Evolutionary conservation across 2,329 filamentous ascomycete species (phyloP).

Genomic region (Talaromyces albobiverticillius): DNA sequence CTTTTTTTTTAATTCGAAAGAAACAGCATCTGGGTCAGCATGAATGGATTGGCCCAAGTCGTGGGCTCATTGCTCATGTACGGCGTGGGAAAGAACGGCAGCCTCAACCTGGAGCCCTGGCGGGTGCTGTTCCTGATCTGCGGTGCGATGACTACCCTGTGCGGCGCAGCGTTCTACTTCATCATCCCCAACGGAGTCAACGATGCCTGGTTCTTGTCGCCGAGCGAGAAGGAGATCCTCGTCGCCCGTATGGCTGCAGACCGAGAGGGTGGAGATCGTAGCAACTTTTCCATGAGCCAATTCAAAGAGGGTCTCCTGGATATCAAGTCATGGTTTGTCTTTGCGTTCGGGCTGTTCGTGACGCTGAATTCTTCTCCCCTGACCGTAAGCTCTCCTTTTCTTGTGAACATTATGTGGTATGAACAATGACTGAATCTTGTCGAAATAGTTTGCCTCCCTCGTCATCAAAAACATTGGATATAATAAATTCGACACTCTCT

Average conservation of each 20-base stretch:
- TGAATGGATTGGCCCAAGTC: constrained; percentile 48
- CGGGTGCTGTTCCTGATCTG: constrained; percentile 50
- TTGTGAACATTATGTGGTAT: not conserved
- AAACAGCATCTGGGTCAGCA: constrained; percentile 41
- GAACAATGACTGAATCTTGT: constrained; percentile 12
- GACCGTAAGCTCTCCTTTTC: constrained; percentile 27
- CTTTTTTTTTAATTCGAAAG: not conserved
- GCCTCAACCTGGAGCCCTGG: constrained; percentile 44
- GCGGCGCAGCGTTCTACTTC: constrained; percentile 46
- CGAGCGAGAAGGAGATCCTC: constrained; percentile 43
- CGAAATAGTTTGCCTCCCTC: constrained; percentile 47
- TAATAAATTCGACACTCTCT: constrained; percentile 44
- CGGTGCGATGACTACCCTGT: constrained; percentile 45
- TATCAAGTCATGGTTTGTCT: constrained; percentile 45
- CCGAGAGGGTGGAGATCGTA: constrained; percentile 43
- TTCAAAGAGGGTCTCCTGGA: constrained; percentile 46
- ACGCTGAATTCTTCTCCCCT: constrained; percentile 48
- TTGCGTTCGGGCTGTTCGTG: constrained; percentile 47
- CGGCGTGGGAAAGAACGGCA: constrained; percentile 45
- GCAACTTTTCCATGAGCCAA: constrained; percentile 44
- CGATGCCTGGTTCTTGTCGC: constrained; percentile 50
- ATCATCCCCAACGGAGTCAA: constrained; percentile 47
- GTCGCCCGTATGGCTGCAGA: constrained; percentile 36
- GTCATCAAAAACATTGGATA: constrained; percentile 50
- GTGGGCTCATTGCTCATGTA: constrained; percentile 50